Evolutionary conservation across 805 yeast species (phyloP).

Genomic region (Candida odintsovae): DNA sequence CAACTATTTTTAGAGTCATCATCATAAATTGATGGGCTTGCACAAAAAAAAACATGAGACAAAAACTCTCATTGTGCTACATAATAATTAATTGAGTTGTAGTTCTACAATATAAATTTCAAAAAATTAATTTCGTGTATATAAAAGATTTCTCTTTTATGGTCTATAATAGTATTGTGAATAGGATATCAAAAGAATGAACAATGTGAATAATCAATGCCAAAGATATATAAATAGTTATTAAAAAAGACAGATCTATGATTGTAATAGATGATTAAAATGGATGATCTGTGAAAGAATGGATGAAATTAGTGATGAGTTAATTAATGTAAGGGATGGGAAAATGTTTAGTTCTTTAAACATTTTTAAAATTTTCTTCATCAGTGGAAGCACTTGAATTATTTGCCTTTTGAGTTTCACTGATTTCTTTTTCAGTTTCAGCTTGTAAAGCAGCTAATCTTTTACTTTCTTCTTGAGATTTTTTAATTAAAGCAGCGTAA

Average conservation of each 20-base stretch:
- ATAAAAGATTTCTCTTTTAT: background rate
- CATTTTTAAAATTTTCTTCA: background rate
- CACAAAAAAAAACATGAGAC: background rate
- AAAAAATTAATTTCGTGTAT: background rate
- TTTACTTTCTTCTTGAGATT: slow-evolving; percentile 27
- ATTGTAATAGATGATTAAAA: too few relatives aligned
- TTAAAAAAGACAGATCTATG: too few relatives aligned
- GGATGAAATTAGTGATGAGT: background rate
- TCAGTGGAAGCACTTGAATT: background rate
- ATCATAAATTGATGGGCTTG: background rate
- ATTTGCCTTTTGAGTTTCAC: background rate
- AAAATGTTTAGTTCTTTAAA: too few relatives aligned
- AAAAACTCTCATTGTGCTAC: background rate
- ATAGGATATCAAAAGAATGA: background rate
- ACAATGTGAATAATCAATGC: too few relatives aligned
- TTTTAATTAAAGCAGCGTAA: slow-evolving; percentile 45
- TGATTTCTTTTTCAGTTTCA: slow-evolving; percentile 12
- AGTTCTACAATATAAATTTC: background rate
- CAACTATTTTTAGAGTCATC: background rate
- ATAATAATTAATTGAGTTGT: background rate
- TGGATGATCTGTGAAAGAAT: background rate
- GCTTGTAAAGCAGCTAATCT: slow-evolving; percentile 11
- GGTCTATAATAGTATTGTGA: background rate
- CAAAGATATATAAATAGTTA: background rate
- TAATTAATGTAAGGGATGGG: too few relatives aligned